Evolutionary conservation across 495 filamentous ascomycete genomes (phyloP).

Genomic region (Penicillium herquei): DNA sequence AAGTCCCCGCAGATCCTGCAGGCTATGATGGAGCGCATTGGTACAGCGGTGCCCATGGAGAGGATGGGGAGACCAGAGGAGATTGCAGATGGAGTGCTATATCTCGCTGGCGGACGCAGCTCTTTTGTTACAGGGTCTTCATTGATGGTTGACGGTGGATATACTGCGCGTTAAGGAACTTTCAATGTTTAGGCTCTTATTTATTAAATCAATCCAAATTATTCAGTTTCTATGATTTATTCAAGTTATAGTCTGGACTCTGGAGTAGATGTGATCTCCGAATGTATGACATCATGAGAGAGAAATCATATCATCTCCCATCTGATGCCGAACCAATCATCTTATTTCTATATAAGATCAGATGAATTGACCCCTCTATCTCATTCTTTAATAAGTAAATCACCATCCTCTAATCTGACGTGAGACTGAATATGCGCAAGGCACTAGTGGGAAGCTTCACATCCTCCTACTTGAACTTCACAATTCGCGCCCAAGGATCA

Average conservation of each 20-base stretch:
- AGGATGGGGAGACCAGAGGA: constrained; percentile 40
- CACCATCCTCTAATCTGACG: too few relatives aligned
- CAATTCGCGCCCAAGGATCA: too few relatives aligned
- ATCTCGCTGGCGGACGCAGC: constrained; percentile 36
- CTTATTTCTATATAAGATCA: too few relatives aligned
- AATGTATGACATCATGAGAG: not conserved
- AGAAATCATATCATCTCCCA: not conserved
- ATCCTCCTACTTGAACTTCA: too few relatives aligned
- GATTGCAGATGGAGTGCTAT: constrained; percentile 45
- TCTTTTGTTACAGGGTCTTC: constrained; percentile 43
- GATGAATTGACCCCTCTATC: not conserved
- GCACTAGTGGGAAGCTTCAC: too few relatives aligned
- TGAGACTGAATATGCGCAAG: too few relatives aligned
- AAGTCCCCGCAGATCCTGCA: constrained; percentile 24
- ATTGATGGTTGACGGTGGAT: constrained; percentile 46
- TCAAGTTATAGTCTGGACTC: too few relatives aligned
- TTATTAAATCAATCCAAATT: too few relatives aligned
- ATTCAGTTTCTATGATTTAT: too few relatives aligned
- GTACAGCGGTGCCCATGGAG: constrained; percentile 39
- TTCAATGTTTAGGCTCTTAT: too few relatives aligned
- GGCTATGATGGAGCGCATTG: constrained; percentile 23
- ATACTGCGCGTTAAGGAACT: constrained; percentile 23
- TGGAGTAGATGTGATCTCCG: not conserved
- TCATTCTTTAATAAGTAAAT: too few relatives aligned
- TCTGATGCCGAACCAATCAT: too few relatives aligned